Percentiles rank a stretch among this genome's conserved stretches.
Conservation (phyloP, 805 yeast genomes). For the Clavispora phyllophila region DNA sequence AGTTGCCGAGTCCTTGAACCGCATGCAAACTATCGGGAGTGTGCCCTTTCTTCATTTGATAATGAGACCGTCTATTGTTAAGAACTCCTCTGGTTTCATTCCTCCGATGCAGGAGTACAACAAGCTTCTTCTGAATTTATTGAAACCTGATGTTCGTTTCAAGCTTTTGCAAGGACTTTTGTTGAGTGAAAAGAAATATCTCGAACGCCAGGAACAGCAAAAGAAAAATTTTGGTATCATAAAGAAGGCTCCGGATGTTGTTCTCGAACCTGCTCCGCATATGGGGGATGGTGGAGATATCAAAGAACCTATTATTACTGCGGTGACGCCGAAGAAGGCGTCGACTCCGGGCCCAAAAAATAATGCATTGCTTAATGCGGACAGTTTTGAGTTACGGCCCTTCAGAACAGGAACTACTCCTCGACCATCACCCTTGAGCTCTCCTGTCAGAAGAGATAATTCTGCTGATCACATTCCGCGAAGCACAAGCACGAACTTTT, state of each 20-base stretch:
- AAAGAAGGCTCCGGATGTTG: constrained; percentile 5
- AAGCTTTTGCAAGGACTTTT: constrained; percentile 5
- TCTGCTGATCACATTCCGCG: constrained; percentile 3
- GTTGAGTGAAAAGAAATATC: constrained; percentile 7
- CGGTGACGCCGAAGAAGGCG: background rate
- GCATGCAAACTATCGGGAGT: constrained; percentile 32
- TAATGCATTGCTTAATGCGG: constrained; percentile 11
- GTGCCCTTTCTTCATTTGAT: constrained; percentile 39
- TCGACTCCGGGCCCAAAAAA: background rate
- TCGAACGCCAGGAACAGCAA: constrained; percentile 28
- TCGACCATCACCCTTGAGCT: constrained; percentile 32
- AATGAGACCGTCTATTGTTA: constrained; percentile 35
- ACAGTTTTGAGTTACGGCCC: constrained; percentile 36
- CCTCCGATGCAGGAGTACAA: constrained; percentile 32
- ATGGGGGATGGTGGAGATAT: constrained; percentile 1
- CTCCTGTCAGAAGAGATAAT: constrained; percentile 26
- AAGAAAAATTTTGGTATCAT: constrained; percentile 19
- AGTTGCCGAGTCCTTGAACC: constrained; percentile 19
- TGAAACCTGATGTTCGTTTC: constrained; percentile 19
- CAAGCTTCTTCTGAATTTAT: constrained; percentile 23
- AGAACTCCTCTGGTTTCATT: constrained; percentile 32
- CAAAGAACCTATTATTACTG: background rate
- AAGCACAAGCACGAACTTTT: background rate
- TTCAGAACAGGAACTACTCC: constrained; percentile 39
- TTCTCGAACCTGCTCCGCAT: background rate